Evolutionary conservation across 495 filamentous ascomycete genomes (phyloP), one percentile per base, ranked within the genome.

Genomic region (Chaetomium fimeti): DNA sequence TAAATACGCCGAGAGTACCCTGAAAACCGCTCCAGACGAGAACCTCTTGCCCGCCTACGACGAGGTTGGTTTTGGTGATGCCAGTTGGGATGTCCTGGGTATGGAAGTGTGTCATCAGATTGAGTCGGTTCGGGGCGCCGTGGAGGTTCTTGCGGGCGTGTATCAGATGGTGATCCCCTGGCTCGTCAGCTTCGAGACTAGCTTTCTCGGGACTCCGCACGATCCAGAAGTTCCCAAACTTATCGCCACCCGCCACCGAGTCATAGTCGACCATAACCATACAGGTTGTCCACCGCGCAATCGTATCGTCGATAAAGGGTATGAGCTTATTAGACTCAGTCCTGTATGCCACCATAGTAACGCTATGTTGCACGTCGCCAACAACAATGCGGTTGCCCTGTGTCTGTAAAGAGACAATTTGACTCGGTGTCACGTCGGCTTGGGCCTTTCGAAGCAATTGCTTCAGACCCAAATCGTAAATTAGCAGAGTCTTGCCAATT

Each of bases 251-350:
- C 15, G 92, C 93, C 18, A 89, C 86, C 1, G 93, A 96, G 72
- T 97, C 93, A 75, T 98, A 98, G 72, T 98, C 94, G 1, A 97
- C 87, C 93, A 97, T 96, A 5, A 90, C 82, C 0, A 87, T 89
- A 48, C 87, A 85, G 2, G 90, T 92, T 1, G 91, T 96, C 89
- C 90, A 97, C n/a, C 94, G 87, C 36, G 92, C 79, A 57, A 97
- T 81, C n/a, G 87, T 86, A 72, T 98, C 94, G 70, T 98, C 94
- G 18, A 83, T 88, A 63, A 97, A 98, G 0, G 92, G 90, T 63
- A 98, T 94, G 53, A 98, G 79, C 32, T 87, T 85, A 74, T 97
- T 96, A 66, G 91, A 89, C 68, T 91, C 87, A 47, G 88, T 89
- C 74, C 97, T 97, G 78, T 94, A 97, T 36, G 95, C 92, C 25